These are phyloP conservation scores for Lipomyces starkeyi DNA, from an alignment of 805 yeast species.

Conservation along the genomic window DNA sequence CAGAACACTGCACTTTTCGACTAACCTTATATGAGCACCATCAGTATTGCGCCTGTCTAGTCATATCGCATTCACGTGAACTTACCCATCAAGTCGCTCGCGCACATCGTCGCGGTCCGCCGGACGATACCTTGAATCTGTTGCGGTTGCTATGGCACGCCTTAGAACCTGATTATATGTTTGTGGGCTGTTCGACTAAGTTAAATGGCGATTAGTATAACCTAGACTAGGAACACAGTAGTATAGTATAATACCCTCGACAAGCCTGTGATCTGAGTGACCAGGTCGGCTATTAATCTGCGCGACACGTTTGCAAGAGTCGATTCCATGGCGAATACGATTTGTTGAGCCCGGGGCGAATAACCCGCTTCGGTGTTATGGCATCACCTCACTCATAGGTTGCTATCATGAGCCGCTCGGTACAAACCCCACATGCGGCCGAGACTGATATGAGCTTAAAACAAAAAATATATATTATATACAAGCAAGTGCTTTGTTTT, in stretches of 20 bases:
- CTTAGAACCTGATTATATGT: constrained; percentile 14
- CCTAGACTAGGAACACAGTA: not conserved
- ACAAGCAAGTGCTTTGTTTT: too few relatives aligned
- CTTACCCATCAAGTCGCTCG: constrained; percentile 27
- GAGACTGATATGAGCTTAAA: too few relatives aligned
- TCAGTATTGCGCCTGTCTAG: not conserved
- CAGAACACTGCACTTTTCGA: constrained; percentile 42
- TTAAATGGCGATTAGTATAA: not conserved
- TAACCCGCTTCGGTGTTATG: too few relatives aligned
- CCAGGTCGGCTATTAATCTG: constrained; percentile 14
- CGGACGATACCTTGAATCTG: constrained; percentile 3
- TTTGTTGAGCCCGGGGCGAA: not conserved
- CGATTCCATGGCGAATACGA: constrained; percentile 11
- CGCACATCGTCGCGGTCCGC: constrained; percentile 17
- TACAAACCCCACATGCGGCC: too few relatives aligned
- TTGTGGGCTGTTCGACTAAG: constrained; percentile 18
- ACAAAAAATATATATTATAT: too few relatives aligned
- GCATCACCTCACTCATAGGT: too few relatives aligned
- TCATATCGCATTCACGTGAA: not conserved
- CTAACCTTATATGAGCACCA: constrained; percentile 25
- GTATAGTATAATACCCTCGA: constrained; percentile 10
- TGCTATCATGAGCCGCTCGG: too few relatives aligned
- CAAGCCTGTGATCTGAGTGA: constrained; percentile 20
- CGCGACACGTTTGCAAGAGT: constrained; percentile 19
- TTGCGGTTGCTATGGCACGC: constrained; percentile 19